Conservation (phyloP, 306 rosid genomes). For the Lupinus albus region DNA sequence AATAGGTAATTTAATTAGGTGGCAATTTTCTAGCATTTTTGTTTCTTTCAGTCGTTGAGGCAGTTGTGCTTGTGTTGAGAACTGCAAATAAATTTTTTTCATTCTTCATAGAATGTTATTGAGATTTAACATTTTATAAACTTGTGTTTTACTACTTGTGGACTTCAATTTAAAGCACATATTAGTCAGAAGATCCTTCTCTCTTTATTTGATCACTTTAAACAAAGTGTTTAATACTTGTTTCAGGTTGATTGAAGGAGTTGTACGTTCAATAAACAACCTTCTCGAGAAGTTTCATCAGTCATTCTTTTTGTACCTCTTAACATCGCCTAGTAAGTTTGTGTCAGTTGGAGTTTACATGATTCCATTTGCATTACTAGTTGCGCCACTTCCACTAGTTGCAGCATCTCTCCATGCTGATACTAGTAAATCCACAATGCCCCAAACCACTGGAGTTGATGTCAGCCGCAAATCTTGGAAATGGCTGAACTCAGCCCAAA, state of each 20-base stretch:
- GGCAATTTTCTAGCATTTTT: background rate
- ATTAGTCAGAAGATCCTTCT: constrained; percentile 17
- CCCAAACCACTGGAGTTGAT: constrained; percentile 45
- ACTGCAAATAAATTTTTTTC: constrained; percentile 10
- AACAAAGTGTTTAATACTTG: constrained; percentile 34
- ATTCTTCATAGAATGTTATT: constrained; percentile 19
- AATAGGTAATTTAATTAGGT: constrained; percentile 5
- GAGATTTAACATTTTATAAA: constrained; percentile 30
- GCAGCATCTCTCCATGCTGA: constrained; percentile 75
- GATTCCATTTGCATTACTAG: constrained; percentile 87
- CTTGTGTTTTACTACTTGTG: constrained; percentile 15
- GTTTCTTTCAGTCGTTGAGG: constrained; percentile 13
- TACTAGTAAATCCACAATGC: constrained; percentile 46
- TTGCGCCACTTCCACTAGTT: constrained; percentile 85
- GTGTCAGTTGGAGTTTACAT: constrained; percentile 94
- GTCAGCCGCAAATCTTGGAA: constrained; percentile 63
- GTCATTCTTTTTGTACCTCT: constrained; percentile 83
- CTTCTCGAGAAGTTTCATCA: constrained; percentile 97
- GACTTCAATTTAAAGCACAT: constrained; percentile 8
- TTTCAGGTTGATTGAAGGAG: constrained; percentile 94
- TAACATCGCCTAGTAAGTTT: constrained; percentile 85
- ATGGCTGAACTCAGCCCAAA: constrained; percentile 78
- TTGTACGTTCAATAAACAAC: constrained; percentile 82
- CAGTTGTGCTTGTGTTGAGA: constrained; percentile 8
- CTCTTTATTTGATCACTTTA: constrained; percentile 29